A percentile compares a stretch with the other conserved stretches of the same genome.
These are phyloP conservation scores for Ormosia semicastrata DNA, from an alignment of 306 rosid genomes.

Conservation along the genomic window DNA sequence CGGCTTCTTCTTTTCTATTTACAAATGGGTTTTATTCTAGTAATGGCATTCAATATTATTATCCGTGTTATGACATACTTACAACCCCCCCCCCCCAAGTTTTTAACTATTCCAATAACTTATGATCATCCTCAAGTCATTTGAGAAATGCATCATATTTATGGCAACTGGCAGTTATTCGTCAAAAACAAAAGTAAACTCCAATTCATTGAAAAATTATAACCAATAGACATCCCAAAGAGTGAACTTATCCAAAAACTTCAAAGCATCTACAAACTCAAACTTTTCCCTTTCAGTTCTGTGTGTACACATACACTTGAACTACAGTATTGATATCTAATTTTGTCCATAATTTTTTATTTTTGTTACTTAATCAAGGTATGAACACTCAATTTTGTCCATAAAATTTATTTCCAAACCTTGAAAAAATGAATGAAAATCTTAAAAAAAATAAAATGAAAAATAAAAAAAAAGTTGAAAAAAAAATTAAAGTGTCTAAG, in stretches of 20 bases:
- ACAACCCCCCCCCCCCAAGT: background rate
- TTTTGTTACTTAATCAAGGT: too few species aligned
- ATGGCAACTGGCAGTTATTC: background rate
- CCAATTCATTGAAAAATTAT: background rate
- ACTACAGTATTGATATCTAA: too few species aligned
- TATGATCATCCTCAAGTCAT: constrained; percentile 6
- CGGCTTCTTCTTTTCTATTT: background rate
- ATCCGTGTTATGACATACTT: background rate
- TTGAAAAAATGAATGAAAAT: too few species aligned
- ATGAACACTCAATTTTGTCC: too few species aligned
- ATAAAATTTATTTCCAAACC: too few species aligned
- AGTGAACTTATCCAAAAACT: background rate
- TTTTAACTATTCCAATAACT: constrained; percentile 4
- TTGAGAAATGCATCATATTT: background rate
- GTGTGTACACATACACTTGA: background rate
- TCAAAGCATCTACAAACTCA: background rate
- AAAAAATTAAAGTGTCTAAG: too few species aligned
- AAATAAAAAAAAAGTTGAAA: too few species aligned
- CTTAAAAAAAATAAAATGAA: too few species aligned
- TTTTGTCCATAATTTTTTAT: too few species aligned
- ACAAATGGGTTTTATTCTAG: background rate
- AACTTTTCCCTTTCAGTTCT: background rate
- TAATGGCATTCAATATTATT: too few species aligned
- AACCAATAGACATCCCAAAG: constrained; percentile 21
- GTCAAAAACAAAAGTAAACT: constrained; percentile 13